Conservation (phyloP, 2,329 filamentous ascomycete species). For the Aspergillus quadrilineatus region DNA sequence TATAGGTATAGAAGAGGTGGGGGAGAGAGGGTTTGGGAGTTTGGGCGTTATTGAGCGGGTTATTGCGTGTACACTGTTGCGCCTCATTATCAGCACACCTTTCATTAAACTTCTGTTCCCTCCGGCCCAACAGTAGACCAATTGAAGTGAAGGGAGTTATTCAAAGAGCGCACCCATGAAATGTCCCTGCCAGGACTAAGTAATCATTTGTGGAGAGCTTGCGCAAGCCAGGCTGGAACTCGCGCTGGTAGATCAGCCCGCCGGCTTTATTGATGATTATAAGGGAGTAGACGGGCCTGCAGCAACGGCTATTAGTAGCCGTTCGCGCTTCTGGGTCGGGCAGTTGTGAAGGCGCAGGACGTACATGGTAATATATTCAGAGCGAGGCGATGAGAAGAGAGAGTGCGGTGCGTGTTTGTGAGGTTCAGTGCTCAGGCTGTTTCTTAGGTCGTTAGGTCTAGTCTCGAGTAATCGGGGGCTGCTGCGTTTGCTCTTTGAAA, state of each 20-base stretch:
- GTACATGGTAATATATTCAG: not conserved
- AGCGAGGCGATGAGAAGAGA: not conserved
- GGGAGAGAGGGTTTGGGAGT: conserved; percentile 29
- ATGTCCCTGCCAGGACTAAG: conserved; percentile 92
- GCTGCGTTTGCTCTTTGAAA: not conserved
- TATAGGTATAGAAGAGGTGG: not conserved
- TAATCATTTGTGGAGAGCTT: conserved; percentile 95
- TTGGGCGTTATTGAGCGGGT: conserved; percentile 55
- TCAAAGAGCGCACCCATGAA: conserved; percentile 69
- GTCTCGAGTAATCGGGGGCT: not conserved
- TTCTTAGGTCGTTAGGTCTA: not conserved
- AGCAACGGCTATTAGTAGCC: not conserved
- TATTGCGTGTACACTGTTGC: conserved; percentile 61
- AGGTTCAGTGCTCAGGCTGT: not conserved
- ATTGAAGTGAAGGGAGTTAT: not conserved
- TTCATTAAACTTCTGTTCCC: not conserved
- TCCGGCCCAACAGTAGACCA: not conserved
- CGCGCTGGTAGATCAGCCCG: conserved; percentile 91
- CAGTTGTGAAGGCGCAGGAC: not conserved
- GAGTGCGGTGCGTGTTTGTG: not conserved
- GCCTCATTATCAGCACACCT: not conserved
- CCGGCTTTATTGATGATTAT: conserved; percentile 99
- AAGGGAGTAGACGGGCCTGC: conserved; percentile 88
- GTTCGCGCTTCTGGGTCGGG: no score
- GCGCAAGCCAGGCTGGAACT: conserved; percentile 82